Conservation (phyloP, 495 filamentous ascomycete species). For the Talaromyces nanjingensis region DNA sequence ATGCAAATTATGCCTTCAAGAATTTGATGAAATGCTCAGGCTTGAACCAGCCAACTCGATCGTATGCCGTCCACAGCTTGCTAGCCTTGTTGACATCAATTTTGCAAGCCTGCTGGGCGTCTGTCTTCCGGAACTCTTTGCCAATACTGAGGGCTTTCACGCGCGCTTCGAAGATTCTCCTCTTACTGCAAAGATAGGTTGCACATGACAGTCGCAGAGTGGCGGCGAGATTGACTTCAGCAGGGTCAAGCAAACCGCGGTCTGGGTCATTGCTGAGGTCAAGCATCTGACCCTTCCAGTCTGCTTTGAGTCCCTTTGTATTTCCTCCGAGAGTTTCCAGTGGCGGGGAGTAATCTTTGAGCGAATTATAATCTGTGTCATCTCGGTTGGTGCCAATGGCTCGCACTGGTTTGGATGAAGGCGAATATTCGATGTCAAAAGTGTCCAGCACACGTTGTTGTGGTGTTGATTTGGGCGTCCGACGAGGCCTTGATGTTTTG, state of each 20-base stretch:
- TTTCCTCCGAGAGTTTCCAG: conserved; percentile 56
- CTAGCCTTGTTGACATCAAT: conserved; percentile 99
- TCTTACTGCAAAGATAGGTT: conserved; percentile 91
- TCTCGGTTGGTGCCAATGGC: conserved; percentile 59
- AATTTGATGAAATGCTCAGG: conserved; percentile 50
- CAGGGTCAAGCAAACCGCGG: conserved; percentile 65
- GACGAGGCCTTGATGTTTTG: conserved; percentile 34
- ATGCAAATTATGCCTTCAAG: conserved; percentile 25
- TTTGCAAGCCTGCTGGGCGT: conserved; percentile 93
- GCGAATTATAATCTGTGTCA: conserved; percentile 76
- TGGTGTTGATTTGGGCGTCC: conserved; percentile 40
- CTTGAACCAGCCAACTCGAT: conserved; percentile 84
- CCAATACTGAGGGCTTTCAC: conserved; percentile 58
- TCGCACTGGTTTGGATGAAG: conserved; percentile 32
- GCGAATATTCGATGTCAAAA: conserved; percentile 31
- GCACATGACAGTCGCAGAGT: conserved; percentile 80
- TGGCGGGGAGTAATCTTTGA: conserved; percentile 74
- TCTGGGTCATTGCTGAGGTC: conserved; percentile 78
- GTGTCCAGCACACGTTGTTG: conserved; percentile 39
- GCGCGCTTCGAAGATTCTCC: conserved; percentile 79
- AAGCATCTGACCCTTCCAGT: conserved; percentile 79
- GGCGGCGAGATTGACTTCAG: conserved; percentile 72
- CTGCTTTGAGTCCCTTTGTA: conserved; percentile 67
- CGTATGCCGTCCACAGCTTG: conserved; percentile 88
- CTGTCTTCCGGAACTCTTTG: conserved; percentile 96